Base-by-base conservation (phyloP, 108 stramenopile genomes). In the Nitzschia inconspicua region DNA sequence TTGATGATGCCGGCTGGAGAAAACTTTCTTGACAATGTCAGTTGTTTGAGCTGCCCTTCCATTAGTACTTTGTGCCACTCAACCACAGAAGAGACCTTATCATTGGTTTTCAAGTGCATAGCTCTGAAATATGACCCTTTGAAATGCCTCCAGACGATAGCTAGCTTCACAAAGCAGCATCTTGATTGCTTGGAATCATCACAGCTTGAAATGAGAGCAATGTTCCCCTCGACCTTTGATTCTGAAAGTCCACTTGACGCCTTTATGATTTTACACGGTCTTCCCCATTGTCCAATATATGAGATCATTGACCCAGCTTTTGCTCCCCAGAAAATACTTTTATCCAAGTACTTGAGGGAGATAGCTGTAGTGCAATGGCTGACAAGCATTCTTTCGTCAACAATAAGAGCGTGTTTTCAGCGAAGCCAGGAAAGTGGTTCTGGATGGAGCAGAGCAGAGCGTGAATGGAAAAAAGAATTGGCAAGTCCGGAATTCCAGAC, bases 51-150 rank as follows among this genome's bases (percentile, higher is more conserved):
- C 57, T 84, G 84, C 30, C 74, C 80, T 20, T 86, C 86, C 14
- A 60, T 91, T 8, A 80, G 78, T 37, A 89, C 79, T 6, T 56
- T 93, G 23, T 77, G 77, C 14, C 85, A 93, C 62, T 89, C 88
- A 16, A 82, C 88, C 7, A 82, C 85, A 11, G 81, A 84, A 58
- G 74, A 69, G 42, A 66, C 91, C 0, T 60, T 92, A 39, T 60
- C 64, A 13, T 32, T 73, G 4, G 76, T 82, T 36, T 74, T 89
- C 60, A 86, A 83, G 44, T 83, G 79, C 26, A 70, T 87, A 18
- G 78, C 80, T 10, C 37, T 80, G 30, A 48, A 75, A 49, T 68
- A 67, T 44, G 82, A 93, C 47, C 63, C 91, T 7, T 52, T 57
- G 22, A 73, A 76, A 48, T 55, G 91, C 19, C 39, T 93, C 11